Conservation (phyloP, 2,329 filamentous ascomycete species). For the Anthostomella pinea region DNA sequence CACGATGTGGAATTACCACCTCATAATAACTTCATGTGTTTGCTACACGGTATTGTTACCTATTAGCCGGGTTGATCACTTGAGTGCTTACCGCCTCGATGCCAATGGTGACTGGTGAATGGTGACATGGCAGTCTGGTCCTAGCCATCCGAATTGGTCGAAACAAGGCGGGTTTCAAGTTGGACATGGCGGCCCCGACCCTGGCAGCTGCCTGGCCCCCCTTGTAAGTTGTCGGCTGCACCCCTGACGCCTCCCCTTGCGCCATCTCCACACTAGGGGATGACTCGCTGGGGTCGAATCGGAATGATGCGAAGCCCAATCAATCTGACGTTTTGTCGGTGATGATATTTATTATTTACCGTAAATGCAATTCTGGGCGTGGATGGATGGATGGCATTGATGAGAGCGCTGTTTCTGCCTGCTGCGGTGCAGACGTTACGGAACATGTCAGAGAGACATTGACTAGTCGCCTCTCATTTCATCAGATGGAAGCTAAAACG, state of each 20-base stretch:
- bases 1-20: conserved; percentile 6
- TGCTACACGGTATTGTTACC: too few species aligned
- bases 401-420: too few species aligned
- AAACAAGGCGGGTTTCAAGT: conserved; percentile 34
- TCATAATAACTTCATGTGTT: too few species aligned
- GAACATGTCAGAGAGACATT: too few species aligned
- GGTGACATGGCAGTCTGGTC: background rate
- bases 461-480: too few species aligned
- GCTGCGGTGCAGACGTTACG: too few species aligned
- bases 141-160: conserved; percentile 17
- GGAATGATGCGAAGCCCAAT: conserved; percentile 20
- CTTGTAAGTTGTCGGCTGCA: conserved; percentile 17
- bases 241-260: conserved; percentile 20
- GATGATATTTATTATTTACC: conserved; percentile 10
- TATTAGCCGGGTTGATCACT: too few species aligned
- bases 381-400: too few species aligned
- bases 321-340: conserved; percentile 14
- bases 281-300: conserved; percentile 21
- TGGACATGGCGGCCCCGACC: conserved; percentile 25
- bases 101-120: too few species aligned
- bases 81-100: too few species aligned
- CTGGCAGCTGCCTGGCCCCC: too few species aligned
- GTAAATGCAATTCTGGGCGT: conserved; percentile 6
- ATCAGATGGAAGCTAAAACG: too few species aligned
- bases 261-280: conserved; percentile 17